Percentiles rank a stretch among this genome's conserved stretches.
phyloP scores from a whole-genome alignment of 257 asterid genomes.

The Cinchona pubescens region DNA sequence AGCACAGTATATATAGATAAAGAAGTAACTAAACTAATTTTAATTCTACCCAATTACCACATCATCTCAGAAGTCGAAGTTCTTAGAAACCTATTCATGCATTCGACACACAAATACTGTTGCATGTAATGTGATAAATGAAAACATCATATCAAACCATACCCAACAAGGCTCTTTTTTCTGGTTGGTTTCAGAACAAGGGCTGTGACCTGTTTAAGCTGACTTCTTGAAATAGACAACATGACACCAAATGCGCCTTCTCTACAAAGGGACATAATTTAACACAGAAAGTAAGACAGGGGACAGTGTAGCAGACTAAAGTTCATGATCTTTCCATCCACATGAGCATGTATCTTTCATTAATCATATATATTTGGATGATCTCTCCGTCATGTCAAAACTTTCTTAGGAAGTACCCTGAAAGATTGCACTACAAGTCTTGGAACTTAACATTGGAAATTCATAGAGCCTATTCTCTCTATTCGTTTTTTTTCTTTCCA shows the following conservation, averaged over 20 bases:
- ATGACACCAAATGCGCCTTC: neutral
- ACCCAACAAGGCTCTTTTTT: neutral
- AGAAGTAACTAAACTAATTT: neutral
- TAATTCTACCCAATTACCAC: neutral
- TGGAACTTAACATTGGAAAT: no score
- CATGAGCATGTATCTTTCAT: neutral
- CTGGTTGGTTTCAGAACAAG: neutral
- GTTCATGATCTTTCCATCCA: neutral
- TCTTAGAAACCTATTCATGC: neutral
- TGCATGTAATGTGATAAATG: neutral
- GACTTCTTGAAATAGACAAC: neutral
- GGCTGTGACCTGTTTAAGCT: neutral
- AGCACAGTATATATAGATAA: neutral
- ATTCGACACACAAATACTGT: neutral
- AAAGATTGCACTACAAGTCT: neutral
- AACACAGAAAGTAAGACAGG: neutral
- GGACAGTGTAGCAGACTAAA: neutral
- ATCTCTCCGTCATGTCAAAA: neutral
- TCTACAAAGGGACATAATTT: neutral
- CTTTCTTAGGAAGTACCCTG: neutral
- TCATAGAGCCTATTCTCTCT: neutral
- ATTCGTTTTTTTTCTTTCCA: neutral
- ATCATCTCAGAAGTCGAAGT: neutral
- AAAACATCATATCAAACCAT: neutral
- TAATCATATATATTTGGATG: no score